Evolutionary conservation across 2,329 filamentous ascomycete genomes (phyloP), one percentile per base, ranked within the genome.

Genomic region (Penicillium hordei): DNA sequence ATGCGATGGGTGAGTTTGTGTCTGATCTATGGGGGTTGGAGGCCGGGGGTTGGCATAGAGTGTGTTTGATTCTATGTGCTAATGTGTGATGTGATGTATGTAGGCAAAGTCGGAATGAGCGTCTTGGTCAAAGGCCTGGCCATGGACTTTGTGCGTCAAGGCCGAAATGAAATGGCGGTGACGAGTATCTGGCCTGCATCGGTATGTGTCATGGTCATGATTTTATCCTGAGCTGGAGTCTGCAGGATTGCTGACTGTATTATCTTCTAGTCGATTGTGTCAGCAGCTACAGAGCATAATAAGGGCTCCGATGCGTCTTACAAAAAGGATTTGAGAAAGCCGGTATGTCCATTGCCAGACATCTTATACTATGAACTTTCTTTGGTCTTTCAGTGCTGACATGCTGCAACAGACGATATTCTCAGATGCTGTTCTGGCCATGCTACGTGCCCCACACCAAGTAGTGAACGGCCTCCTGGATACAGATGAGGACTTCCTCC

Each of bases 181-280:
- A 91, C 88, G 0, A 90, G 88, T 63, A 83, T 95, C 5, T 96
- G 91, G 91, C 91, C 91, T 12, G 90, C 90, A 4, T 83, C 81
- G 31, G 89, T 89, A 75, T 65, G 86, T 76, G 39, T 33, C 6
- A 13, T 25, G 23, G 13, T 38, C 13, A 19, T 19, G 4, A 12
- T 44, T 44, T 34, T n/a, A 23, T 38, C 10, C 23, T 12, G 33
- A n/a, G 6, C 29, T 21, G n/a, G 17, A 5, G 9, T 27, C 1
- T 38, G 52, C 44, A 17, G 17, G 4, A 33, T 25, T 29, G 27
- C 57, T 62, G 34, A 54, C 48, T 39, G 17, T 39, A 44, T 45
- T 55, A 21, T n/a, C 57, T 43, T 38, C 68, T 23, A 82, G 83
- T 77, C 86, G 3, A 90, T 94, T 61, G 85, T 93, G 68, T 91